Evolutionary conservation across 441 rosid genomes (phyloP), one percentile per base, ranked within the genome.

Genomic region (Jatropha multifida): DNA sequence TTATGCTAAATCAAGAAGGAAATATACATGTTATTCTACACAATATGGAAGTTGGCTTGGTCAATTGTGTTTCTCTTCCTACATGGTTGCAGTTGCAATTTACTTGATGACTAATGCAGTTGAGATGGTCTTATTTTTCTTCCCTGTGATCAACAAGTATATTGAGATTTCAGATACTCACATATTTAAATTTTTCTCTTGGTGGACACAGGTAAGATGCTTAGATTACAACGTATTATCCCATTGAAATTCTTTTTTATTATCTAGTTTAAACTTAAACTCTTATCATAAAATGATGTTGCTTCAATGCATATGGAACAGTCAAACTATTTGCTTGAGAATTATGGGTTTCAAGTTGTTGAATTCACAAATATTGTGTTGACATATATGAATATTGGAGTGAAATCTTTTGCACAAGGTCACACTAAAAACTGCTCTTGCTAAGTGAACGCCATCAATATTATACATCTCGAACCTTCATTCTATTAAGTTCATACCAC

Each of bases 171-270:
- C 99, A 68, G 86, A 94, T 77, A 90, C 73, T 74, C 78, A 83
- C 80, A 78, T 92, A 32, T 89, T 86, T 86, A 87, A 74, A 82
- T 58, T 81, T 44, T 76, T 94, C 61, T 82, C 89, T 46, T 88
- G 97, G 96, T 96, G 99, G 98, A 85, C 85, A 73, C 88, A 91
- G 97, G 99, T 96, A 92, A 38, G 76, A 42, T 70, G 40, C 7
- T 76, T 61, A 71, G 56, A 0, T 73, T 72, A 26, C 62, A 46
- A 17, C 2, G 9, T 72, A 51, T 67, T 56, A 64, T 72, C 65
- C n/a, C 1, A 64, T 74, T 76, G 73, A 60, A 13, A 37, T 75
- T 14, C 7, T n/a, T 0, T 18, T 42, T 32, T 32, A 32, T 32
- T 32, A 11, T 7, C 18, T 54, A 55, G 9, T 14, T 40, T 49